Base-by-base conservation (phyloP, 768 basidiomycete species). In the Hemileccinum rubropunctum region DNA sequence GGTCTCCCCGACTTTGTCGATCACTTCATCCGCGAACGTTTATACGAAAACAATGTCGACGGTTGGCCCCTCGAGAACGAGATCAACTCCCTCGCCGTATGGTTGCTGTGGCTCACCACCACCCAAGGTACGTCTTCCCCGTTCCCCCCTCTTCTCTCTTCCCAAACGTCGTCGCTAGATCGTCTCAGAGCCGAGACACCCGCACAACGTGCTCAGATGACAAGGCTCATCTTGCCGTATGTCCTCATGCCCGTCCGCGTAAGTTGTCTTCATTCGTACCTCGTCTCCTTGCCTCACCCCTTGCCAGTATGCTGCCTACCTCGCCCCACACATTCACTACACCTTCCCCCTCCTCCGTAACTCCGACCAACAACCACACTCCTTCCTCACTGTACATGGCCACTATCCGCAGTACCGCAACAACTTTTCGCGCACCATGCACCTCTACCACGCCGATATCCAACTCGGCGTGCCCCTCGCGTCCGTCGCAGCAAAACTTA, bases 261-360 rank as follows among this genome's bases (percentile, higher is more conserved):
- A 63, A 7, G 65, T n/a, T 51, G 4, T 20, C 43, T 1, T 21
- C 33, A 3, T n/a, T 1, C 6, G 10, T 36, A 1, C 23, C n/a
- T 18, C 10, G 0, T n/a, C 37, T 37, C 63, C 54, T 35, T 2
- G 6, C 34, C 58, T 58, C 38, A 58, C 32, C 46, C 0, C 45
- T 5, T 45, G 15, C 45, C 57, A 82, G 74, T 88, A 86, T 59
- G 68, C 82, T 1, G 64, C 78, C 4, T 72, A 80, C 34, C 71
- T 78, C 36, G 83, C 83, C 0, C 85, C 88, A 0, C 80, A 84
- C 14, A 71, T 78, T 48, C 82, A 86, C 59, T 82, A 76, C 59
- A 28, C 64, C 47, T 67, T 88, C 32, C 85, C 87, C 0, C 70
- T 82, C 28, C 45, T 57, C 1, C 46, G 48, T 44, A 53, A 55